Base-by-base conservation (phyloP, 768 basidiomycete species). In the Psilocybe cubensis region DNA sequence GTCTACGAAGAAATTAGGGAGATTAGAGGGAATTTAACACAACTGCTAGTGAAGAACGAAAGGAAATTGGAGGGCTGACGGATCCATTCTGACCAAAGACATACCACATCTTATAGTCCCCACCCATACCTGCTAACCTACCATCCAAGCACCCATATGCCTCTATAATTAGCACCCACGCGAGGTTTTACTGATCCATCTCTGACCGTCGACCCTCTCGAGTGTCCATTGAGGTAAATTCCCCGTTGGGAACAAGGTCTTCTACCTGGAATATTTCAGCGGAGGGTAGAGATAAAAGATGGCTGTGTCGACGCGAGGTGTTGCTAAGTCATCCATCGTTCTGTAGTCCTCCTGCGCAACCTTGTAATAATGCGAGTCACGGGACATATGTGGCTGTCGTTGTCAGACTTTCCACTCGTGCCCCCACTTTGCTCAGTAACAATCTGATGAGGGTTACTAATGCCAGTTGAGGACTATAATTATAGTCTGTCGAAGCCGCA, bases 291-390 rank as follows among this genome's bases (percentile, higher is more conserved):
- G 25, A 5, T 6, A 44, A 10, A 12, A 33, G 10, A n/a, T 41
- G 51, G 25, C 4, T 31, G 41, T 43, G 18, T 12, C 14, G 41
- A 43, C 41, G 41, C 25, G 52, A 6, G 41, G 23, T 24, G 52
- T 53, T 53, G 38, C 52, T 53, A 53, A 27, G 52, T 53, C 52
- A 53, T 24, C 52, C 18, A 40, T 52, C 28, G 51, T 25, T 17
- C 25, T 40, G n/a, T n/a, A 40, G 7, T 9, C 18, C 4, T 38
- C 35, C 35, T 12, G 17, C 40, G 17, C 45, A 28, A 48, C 46
- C 46, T 48, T 48, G 46, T 48, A 38, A 11, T 11, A 38, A 11
- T 14, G 35, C 35, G n/a, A 38, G 35, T 38, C 35, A 38, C 35
- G 35, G 8, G n/a, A n/a, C n/a, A n/a, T n/a, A n/a, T n/a, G n/a